phyloP scores from a whole-genome alignment of 2,329 filamentous ascomycete genomes.

The Phyllachora maydis region DNA sequence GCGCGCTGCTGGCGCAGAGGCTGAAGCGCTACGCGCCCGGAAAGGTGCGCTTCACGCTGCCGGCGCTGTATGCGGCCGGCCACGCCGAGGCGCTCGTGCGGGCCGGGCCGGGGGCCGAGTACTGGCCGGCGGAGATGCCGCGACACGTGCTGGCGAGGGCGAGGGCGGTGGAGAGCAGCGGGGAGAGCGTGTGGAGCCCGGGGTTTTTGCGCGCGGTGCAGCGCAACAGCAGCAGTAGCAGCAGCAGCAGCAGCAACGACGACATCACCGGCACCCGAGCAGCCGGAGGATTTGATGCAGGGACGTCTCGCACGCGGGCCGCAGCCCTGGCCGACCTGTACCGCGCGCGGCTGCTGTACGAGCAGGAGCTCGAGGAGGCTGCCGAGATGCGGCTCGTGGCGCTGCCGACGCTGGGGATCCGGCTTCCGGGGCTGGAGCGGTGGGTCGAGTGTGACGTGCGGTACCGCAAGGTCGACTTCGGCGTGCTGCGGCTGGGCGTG shows the following conservation, averaged over 20 bases:
- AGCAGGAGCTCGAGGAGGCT: conserved; percentile 1
- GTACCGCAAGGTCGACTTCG: conserved; percentile 26
- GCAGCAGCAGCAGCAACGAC: not conserved
- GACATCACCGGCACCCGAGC: too few relatives aligned
- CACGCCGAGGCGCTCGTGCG: conserved; percentile 10
- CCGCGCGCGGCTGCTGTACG: conserved; percentile 2
- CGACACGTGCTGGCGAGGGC: too few relatives aligned
- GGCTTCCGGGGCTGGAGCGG: conserved; percentile 21
- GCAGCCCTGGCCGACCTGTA: too few relatives aligned
- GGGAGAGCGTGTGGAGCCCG: too few relatives aligned
- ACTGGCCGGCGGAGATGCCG: conserved; percentile 5
- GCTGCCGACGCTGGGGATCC: conserved; percentile 28
- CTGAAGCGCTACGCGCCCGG: conserved; percentile 29
- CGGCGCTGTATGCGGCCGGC: conserved; percentile 26
- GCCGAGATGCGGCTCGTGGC: conserved; percentile 16
- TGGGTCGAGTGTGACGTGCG: conserved; percentile 27
- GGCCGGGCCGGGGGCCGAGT: conserved; percentile 3
- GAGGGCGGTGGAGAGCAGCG: too few relatives aligned
- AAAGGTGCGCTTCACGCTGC: conserved; percentile 33
- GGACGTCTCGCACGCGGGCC: too few relatives aligned
- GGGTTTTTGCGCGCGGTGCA: too few relatives aligned
- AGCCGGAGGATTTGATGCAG: too few relatives aligned
- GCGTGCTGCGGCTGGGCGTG: conserved; percentile 11
- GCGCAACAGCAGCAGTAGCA: not conserved
- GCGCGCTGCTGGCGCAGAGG: too few relatives aligned